Evolutionary conservation across 805 yeast genomes (phyloP).

Genomic region (Lachancea fermentati): DNA sequence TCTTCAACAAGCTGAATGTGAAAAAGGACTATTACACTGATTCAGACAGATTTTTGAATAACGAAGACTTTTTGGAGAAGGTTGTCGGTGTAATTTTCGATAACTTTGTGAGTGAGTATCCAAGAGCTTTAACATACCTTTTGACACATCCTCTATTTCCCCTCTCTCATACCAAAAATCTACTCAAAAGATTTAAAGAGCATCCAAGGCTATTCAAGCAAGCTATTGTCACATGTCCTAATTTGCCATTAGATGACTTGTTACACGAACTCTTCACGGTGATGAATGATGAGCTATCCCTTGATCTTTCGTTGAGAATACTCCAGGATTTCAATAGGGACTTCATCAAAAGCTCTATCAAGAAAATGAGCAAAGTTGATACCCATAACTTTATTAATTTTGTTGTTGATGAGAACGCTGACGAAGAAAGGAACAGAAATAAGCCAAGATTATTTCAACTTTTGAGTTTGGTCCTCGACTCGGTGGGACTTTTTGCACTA

Average conservation of each 20-base stretch:
- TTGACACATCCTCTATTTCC: constrained; percentile 89
- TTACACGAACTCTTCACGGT: constrained; percentile 51
- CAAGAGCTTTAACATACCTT: constrained; percentile 61
- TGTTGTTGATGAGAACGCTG: constrained; percentile 22
- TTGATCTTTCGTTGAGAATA: constrained; percentile 62
- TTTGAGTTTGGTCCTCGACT: constrained; percentile 29
- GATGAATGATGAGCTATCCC: constrained; percentile 58
- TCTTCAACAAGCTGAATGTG: constrained; percentile 31
- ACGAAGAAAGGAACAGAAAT: constrained; percentile 17
- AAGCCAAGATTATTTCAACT: constrained; percentile 28
- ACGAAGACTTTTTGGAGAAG: constrained; percentile 45
- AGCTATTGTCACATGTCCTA: constrained; percentile 74
- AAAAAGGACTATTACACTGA: constrained; percentile 53
- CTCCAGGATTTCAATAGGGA: constrained; percentile 58
- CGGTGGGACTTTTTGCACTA: constrained; percentile 32
- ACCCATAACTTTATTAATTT: constrained; percentile 32
- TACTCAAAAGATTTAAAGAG: constrained; percentile 47
- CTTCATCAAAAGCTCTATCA: constrained; percentile 46
- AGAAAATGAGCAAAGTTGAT: constrained; percentile 29
- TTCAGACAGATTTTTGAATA: constrained; percentile 55
- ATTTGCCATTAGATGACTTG: constrained; percentile 58
- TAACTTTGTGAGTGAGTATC: constrained; percentile 35
- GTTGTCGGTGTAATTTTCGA: constrained; percentile 41
- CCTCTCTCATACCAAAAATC: constrained; percentile 43
- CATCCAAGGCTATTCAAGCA: constrained; percentile 69